Base-by-base conservation (phyloP, 371 early-diverging fungal species). In the Lichtheimia hyalospora region DNA sequence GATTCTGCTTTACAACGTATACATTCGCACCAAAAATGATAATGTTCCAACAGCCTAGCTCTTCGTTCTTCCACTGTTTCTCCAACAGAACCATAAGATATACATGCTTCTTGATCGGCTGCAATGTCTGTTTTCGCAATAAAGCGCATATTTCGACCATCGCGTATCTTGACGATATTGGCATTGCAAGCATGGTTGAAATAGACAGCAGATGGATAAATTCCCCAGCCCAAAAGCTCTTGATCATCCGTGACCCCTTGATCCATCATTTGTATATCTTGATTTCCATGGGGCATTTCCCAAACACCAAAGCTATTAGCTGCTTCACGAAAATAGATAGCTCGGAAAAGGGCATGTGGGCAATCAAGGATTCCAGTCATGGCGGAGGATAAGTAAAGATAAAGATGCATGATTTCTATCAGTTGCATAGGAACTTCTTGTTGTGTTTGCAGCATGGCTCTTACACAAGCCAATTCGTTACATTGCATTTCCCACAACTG, bases 131-230 rank as follows among this genome's bases (percentile, higher is more conserved):
- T 55, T 21, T 71, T 66, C 14, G 87, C 82, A 60, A 83, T 75
- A 66, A 91, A 92, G 8, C 69, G 72, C 75, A 91, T 82, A 14
- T 67, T 51, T 4, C 84, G 73, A 0, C 65, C 75, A 8, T 64
- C 63, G 46, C 84, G 73, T 1, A 60, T 54, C 68, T 84, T 92
- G 57, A 60, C 71, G 15, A 91, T 71, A 51, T 89, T 90, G 3
- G 92, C 89, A 14, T 76, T 74, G 58, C 94, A 93, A 0, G 91
- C 80, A 65, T 92, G 92, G 63, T 93, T 92, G 68, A 92, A 93
- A 60, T 85, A 91, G 5, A 89, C 86, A 3, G 90, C 91, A 0
- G 73, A 74, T 0, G 92, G 84, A 62, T 87, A 91, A 18, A 91
- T 74, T 0, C 85, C 87, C 56, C 86, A 84, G 0, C 86, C 92